Base-by-base conservation (phyloP, 805 yeast species). In the Candida easanensis region DNA sequence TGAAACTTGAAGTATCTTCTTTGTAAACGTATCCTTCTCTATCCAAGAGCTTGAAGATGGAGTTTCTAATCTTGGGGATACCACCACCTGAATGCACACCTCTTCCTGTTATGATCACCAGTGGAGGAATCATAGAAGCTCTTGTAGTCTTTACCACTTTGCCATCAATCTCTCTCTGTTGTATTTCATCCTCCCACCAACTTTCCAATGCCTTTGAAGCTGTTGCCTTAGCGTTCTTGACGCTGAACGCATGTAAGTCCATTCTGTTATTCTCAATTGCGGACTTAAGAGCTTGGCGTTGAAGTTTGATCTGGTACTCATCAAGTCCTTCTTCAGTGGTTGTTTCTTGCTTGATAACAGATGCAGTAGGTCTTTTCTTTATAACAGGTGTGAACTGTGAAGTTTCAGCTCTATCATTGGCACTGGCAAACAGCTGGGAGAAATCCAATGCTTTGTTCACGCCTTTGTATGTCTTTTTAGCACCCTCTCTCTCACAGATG, bases 71-170 rank as follows among this genome's bases (percentile, higher is more conserved):
- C 45, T 65, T 72, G 1, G 84, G 68, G 2, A 65, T 56, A 0
- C 88, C 87, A 5, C 75, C 77, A 1, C 57, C 66, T 36, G 87
- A 80, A 58, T 85, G 93, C 5, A 80, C 53, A 0, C 93, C 93
- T 49, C 87, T 62, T 0, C 93, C 91, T 0, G 91, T 82, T 11
- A 84, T 62, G 0, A 84, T 62, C 1, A 46, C 57, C 7, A 83
- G 53, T 0, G 77, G 74, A 1, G 61, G 65, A 1, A 76, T 69
- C 56, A 68, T 66, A 10, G 53, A 43, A 0, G 72, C 80, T 22
- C 58, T 61, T 0, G 63, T 45, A 2, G 72, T 67, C 40, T 57
- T 61, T 2, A 57, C 48, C 5, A 68, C 54, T 5, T 61, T 66
- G 0, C 79, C 78, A 18, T 56, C 41, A 2, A 62, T 50, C 41